Conservation (phyloP, 1,284 basidiomycete genomes). For the Ustilago sp. region DNA sequence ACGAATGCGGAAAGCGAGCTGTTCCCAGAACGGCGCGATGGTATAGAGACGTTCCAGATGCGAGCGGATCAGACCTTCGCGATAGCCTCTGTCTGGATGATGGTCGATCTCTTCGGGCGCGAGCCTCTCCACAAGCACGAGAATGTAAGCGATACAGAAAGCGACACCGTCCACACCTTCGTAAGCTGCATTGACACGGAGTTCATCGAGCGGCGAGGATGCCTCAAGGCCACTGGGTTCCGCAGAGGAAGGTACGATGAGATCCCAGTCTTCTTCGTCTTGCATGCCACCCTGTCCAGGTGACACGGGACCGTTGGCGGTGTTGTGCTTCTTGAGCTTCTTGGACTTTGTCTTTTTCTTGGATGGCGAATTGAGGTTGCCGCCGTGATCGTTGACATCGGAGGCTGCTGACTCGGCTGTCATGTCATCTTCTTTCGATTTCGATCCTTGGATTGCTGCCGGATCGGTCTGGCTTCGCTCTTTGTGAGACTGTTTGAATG, state of each 20-base stretch:
- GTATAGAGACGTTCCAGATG: slow-evolving; percentile 68
- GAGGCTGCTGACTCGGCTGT: slow-evolving; percentile 4
- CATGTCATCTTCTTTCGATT: slow-evolving; percentile 11
- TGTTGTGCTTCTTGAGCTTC: slow-evolving; percentile 17
- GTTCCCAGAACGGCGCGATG: slow-evolving; percentile 69
- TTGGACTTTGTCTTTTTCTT: slow-evolving; percentile 35
- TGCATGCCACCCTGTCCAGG: background rate
- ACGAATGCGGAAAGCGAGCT: slow-evolving; percentile 47
- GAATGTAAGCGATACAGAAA: slow-evolving; percentile 67
- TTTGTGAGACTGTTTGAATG: background rate
- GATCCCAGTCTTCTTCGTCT: slow-evolving; percentile 50
- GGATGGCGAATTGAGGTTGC: slow-evolving; percentile 7
- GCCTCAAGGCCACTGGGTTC: slow-evolving; percentile 7
- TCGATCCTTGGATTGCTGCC: background rate
- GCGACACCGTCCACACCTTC: slow-evolving; percentile 64
- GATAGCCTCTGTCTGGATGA: slow-evolving; percentile 60
- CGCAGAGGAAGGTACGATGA: slow-evolving; percentile 40
- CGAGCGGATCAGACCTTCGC: slow-evolving; percentile 63
- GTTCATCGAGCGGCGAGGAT: slow-evolving; percentile 33
- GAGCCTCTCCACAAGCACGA: slow-evolving; percentile 64
- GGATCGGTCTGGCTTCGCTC: slow-evolving; percentile 11
- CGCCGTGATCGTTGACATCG: slow-evolving; percentile 6
- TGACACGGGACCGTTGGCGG: slow-evolving; percentile 3
- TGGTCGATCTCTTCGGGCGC: slow-evolving; percentile 68
- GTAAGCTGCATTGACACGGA: slow-evolving; percentile 56